Evolutionary conservation across 768 basidiomycete species (phyloP).

Genomic region (Leucosporidium yakuticum): DNA sequence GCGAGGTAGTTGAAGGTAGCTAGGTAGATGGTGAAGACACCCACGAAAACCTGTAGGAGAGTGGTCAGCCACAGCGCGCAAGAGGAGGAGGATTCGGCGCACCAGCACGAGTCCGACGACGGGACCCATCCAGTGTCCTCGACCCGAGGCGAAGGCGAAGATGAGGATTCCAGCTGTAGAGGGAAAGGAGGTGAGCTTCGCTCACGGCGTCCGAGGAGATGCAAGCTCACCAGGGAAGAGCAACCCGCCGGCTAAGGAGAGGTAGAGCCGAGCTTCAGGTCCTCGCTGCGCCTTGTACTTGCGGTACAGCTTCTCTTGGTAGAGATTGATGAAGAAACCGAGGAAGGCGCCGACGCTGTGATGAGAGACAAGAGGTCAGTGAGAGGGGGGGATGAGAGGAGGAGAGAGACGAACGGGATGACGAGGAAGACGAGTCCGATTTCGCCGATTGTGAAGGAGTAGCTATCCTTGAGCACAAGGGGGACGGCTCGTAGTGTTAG

Average conservation of each 20-base stretch:
- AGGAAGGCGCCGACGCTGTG: slow-evolving; percentile 23
- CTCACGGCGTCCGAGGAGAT: slow-evolving; percentile 17
- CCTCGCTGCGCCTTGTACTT: slow-evolving; percentile 20
- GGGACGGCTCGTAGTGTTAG: slow-evolving; percentile 52
- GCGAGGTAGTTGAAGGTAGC: slow-evolving; percentile 34
- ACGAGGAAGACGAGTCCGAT: slow-evolving; percentile 23
- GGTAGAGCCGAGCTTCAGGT: slow-evolving; percentile 28
- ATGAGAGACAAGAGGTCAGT: background rate
- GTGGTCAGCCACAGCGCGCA: rapidly evolving
- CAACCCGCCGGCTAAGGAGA: slow-evolving; percentile 15
- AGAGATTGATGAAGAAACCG: slow-evolving; percentile 18
- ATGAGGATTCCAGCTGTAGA: slow-evolving; percentile 36
- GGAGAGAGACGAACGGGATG: slow-evolving; percentile 2
- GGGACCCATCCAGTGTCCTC: slow-evolving; percentile 44
- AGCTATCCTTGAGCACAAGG: slow-evolving; percentile 23
- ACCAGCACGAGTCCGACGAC: slow-evolving; percentile 41
- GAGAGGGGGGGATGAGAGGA: too few relatives aligned
- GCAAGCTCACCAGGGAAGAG: slow-evolving; percentile 17
- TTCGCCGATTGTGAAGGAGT: slow-evolving; percentile 22
- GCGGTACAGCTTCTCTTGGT: slow-evolving; percentile 24
- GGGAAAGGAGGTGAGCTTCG: background rate
- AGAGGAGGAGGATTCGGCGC: background rate
- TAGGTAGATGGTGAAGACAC: slow-evolving; percentile 38
- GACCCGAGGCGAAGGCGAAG: slow-evolving; percentile 41
- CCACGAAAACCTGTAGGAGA: slow-evolving; percentile 13